A percentile compares a stretch with the other conserved stretches of the same genome.
These are phyloP conservation scores for Cyclotella choctawhatcheeana DNA, from an alignment of 108 stramenopile genomes.

Conservation along the genomic window DNA sequence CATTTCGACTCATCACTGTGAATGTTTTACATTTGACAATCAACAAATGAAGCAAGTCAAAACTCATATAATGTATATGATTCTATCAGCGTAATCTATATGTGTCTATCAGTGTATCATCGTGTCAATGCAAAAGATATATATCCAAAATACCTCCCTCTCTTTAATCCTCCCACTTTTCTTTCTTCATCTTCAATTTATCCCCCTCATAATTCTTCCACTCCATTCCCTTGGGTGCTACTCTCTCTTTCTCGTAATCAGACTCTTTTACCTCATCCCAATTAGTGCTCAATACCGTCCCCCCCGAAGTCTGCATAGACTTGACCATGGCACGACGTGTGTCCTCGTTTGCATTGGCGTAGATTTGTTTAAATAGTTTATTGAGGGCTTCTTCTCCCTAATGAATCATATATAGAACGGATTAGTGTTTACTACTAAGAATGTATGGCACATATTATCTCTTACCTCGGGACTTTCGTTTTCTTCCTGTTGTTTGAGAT, in stretches of 20 bases:
- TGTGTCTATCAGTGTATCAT: too few relatives aligned
- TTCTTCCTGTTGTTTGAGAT: constrained; percentile 85
- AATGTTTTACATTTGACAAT: too few relatives aligned
- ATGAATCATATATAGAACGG: too few relatives aligned
- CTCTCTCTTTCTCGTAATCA: constrained; percentile 97
- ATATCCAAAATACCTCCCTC: neutral
- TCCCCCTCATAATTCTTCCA: constrained; percentile 88
- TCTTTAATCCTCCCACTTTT: constrained; percentile 21
- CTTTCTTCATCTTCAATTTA: constrained; percentile 63
- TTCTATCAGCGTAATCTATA: too few relatives aligned
- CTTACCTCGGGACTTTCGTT: constrained; percentile 94
- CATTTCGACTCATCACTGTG: too few relatives aligned
- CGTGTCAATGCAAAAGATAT: neutral
- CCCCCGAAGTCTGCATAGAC: constrained; percentile 96
- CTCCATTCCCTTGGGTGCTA: constrained; percentile 96
- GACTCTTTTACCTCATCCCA: constrained; percentile 96
- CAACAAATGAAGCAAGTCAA: too few relatives aligned
- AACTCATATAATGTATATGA: too few relatives aligned
- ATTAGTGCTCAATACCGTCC: constrained; percentile 96
- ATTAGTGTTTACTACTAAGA: too few relatives aligned
- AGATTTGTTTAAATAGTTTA: constrained; percentile 95
- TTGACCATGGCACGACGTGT: constrained; percentile 98
- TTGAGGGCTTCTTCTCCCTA: constrained; percentile 98
- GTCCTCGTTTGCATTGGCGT: constrained; percentile 87
- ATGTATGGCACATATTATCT: too few relatives aligned